phyloP scores from a whole-genome alignment of 768 basidiomycete species.

The Kondoa subrosea region DNA sequence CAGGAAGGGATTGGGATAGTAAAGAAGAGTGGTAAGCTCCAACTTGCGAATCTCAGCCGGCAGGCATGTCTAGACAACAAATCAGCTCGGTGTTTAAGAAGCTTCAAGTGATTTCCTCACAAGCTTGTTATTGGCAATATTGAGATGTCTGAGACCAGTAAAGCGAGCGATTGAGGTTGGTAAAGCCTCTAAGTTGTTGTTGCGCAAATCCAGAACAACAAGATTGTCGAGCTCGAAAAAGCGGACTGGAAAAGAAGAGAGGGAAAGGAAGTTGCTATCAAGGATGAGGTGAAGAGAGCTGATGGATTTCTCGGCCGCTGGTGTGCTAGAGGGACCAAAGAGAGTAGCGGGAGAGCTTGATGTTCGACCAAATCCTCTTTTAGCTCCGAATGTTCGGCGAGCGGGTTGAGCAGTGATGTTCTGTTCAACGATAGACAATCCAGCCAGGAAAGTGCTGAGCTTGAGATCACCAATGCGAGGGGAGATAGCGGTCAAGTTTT shows the following conservation, averaged over 20 bases:
- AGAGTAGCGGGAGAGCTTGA: not conserved
- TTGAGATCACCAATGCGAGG: not conserved
- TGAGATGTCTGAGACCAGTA: not conserved
- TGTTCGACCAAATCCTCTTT: not conserved
- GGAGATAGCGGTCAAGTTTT: not conserved
- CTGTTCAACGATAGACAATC: not conserved
- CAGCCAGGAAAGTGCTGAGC: not conserved
- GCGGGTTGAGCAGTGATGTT: not conserved
- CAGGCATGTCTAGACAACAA: not conserved
- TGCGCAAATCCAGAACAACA: not conserved
- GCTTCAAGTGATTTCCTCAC: not conserved
- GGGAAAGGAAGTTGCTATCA: not conserved
- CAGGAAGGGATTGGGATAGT: not conserved
- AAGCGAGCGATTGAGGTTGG: not conserved
- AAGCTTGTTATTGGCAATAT: not conserved
- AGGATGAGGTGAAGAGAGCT: not conserved
- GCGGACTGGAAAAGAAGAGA: constrained; percentile 1
- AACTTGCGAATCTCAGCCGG: not conserved
- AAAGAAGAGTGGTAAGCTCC: not conserved
- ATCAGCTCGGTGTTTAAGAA: not conserved
- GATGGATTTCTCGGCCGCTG: not conserved
- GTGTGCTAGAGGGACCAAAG: not conserved
- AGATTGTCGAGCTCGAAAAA: constrained; percentile 5
- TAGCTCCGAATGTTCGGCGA: not conserved
- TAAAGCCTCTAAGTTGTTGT: not conserved